Conservation (phyloP, 768 basidiomycete species). For the Leucogyrophana mollusca region DNA sequence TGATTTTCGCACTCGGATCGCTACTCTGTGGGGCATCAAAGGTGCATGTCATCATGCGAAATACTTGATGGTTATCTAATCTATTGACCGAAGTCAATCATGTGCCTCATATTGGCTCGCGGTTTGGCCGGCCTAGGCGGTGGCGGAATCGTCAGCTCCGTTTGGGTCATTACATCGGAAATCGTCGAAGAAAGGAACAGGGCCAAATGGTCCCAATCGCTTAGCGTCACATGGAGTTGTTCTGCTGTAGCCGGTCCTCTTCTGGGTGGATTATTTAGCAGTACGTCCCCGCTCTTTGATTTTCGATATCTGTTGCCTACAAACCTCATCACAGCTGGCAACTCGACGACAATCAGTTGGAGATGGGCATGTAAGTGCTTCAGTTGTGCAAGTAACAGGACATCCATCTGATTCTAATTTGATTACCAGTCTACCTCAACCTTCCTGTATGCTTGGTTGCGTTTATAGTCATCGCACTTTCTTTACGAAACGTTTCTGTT, state of each 20-base stretch:
- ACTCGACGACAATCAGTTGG: constrained; percentile 51
- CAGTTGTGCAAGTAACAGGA: constrained; percentile 5
- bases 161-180: constrained; percentile 86
- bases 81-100: constrained; percentile 31
- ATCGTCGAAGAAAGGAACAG: constrained; percentile 69
- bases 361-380: constrained; percentile 78
- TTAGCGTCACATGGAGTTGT: constrained; percentile 84
- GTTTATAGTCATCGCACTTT: constrained; percentile 51
- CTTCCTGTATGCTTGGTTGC: constrained; percentile 70
- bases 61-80: constrained; percentile 14
- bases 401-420: constrained; percentile 11
- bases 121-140: constrained; percentile 76
- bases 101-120: constrained; percentile 68
- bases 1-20: constrained; percentile 77
- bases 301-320: constrained; percentile 15
- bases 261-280: constrained; percentile 80
- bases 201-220: constrained; percentile 82
- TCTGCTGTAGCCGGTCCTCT: constrained; percentile 83
- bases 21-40: constrained; percentile 73
- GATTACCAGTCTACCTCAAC: constrained; percentile 78
- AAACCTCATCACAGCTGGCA: constrained; percentile 25
- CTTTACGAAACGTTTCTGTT: constrained; percentile 59
- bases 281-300: constrained; percentile 37
- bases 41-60: constrained; percentile 36
- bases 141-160: constrained; percentile 81